Evolutionary conservation across 2,329 filamentous ascomycete species (phyloP), one percentile per base, ranked within the genome.

Genomic region (Cercospora sojina): DNA sequence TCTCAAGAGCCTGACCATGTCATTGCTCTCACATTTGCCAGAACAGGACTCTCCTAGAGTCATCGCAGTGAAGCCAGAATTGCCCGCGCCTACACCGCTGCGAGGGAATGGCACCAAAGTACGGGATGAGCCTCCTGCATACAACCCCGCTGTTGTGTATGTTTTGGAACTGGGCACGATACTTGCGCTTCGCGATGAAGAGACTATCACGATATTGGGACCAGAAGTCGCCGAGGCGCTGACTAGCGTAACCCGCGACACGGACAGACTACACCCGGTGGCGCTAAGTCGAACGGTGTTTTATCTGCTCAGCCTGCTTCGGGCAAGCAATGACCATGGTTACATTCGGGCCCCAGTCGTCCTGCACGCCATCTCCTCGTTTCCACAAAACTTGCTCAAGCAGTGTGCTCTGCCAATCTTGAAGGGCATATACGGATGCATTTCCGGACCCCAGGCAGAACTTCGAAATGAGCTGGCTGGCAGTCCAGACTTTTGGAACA

Each of bases 401-500:
- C 91, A 90, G 77, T 90, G 91, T 16, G 90, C 93, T 0, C 83
- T 88, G 32, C 86, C 92, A 4, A 87, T 96, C 0, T 83, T 97
- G 18, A 89, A 91, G 73, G 94, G 94, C 0, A 82, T 99, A 27
- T 87, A 89, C 53, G 84, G 89, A 53, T 97, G 93, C 74, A 91
- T 97, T 71, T 88, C 90, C 60, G 87, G 90, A 67, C 88, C 92
- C 9, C 0, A 67, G 29, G 88, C 89, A 27, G 88, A 91, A 12
- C 82, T 99, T 29, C 88, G 92, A 65, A 97, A 91, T 72, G 94
- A 98, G 80, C 91, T 98, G 72, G 96, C 96, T 80, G 94, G 92
- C 13, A 98, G 94, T 18, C 95, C 95, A 0, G 95, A 99, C 76
- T 98, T 99, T 78, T 99, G 95, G 95, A 90, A 90, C 5, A 91